phyloP scores from a whole-genome alignment of 2,329 filamentous ascomycete species.

The Ophiostoma ulmi region DNA sequence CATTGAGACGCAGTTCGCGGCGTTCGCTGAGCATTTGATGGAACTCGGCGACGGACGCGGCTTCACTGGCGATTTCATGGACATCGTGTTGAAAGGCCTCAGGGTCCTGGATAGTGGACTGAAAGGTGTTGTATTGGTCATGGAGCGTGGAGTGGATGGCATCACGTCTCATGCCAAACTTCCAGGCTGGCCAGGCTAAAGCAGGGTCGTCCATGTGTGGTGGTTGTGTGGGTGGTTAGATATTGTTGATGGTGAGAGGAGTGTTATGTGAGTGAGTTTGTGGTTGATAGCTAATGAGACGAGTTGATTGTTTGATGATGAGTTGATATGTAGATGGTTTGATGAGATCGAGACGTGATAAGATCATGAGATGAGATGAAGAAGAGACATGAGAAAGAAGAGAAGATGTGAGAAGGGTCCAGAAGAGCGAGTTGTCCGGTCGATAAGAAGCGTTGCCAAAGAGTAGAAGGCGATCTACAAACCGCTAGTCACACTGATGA shows the following conservation, averaged over 20 bases:
- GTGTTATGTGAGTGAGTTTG: background rate
- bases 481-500: background rate
- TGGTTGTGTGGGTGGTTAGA: background rate
- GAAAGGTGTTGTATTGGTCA: conserved; percentile 56
- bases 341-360: background rate
- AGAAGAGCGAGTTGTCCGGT: background rate
- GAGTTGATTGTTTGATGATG: background rate
- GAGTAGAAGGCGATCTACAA: conserved; percentile 2
- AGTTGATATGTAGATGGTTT: background rate
- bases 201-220: conserved; percentile 49
- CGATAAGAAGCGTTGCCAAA: background rate
- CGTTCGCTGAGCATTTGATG: conserved; percentile 50
- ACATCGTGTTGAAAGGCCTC: conserved; percentile 59
- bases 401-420: background rate
- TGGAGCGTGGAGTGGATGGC: conserved; percentile 55
- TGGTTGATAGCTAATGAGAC: background rate
- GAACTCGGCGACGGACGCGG: conserved; percentile 49
- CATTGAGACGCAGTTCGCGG: conserved; percentile 49
- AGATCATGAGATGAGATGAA: background rate
- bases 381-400: background rate
- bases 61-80: conserved; percentile 51
- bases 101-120: conserved; percentile 53
- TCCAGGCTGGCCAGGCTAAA: conserved; percentile 55
- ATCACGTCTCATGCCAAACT: conserved; percentile 57
- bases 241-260: background rate